phyloP scores from a whole-genome alignment of 164 flowering plant species.

The Nymphaea colorata region DNA sequence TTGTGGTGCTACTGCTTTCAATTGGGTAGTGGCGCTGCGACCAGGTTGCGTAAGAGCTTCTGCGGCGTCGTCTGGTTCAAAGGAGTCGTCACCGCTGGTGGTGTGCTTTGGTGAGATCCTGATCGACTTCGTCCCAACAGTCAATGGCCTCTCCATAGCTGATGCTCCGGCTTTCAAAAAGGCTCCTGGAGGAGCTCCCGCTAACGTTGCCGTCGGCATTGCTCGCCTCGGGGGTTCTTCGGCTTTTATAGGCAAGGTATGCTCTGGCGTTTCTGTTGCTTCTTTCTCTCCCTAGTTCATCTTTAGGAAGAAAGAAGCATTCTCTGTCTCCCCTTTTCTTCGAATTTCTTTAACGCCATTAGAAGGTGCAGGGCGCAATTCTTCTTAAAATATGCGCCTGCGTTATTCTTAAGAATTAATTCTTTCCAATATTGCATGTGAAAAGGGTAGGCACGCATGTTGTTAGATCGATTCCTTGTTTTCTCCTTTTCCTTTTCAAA shows the following conservation, averaged over 20 bases:
- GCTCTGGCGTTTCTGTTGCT: not conserved
- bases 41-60: slow-evolving; percentile 38
- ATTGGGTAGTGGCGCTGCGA: not conserved
- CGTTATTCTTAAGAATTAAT: no score
- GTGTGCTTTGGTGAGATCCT: slow-evolving; percentile 97
- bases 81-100: slow-evolving; percentile 50
- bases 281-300: no score
- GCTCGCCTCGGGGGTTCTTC: slow-evolving; percentile 92
- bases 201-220: slow-evolving; percentile 95
- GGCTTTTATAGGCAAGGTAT: slow-evolving; percentile 94
- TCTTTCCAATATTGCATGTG: no score
- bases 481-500: no score
- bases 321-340: not conserved
- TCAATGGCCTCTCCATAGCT: slow-evolving; percentile 71
- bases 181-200: slow-evolving; percentile 99
- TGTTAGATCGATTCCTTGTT: no score
- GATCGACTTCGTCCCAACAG: slow-evolving; percentile 93
- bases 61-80: slow-evolving; percentile 26
- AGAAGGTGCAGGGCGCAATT: not conserved
- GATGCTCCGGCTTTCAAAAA: slow-evolving; percentile 91
- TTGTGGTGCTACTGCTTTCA: no score
- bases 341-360: not conserved
- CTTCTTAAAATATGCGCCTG: no score
- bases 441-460: no score
- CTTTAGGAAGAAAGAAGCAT: not conserved